Evolutionary conservation across 1,284 basidiomycete genomes (phyloP).

Genomic region (Grifola frondosa): DNA sequence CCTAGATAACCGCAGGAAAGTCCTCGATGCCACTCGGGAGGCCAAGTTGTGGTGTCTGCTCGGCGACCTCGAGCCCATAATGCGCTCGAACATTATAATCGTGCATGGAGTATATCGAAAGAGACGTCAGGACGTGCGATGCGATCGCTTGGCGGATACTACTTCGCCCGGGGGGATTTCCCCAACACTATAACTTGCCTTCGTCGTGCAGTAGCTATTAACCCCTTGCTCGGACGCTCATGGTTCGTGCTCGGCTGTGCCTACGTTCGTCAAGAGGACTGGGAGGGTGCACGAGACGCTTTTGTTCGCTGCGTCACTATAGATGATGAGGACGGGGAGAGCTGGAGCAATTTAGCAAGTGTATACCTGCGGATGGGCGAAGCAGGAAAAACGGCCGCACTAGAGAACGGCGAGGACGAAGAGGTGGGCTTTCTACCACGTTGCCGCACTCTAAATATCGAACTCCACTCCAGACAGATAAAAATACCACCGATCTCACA

Average conservation of each 20-base stretch:
- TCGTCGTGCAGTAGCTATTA: slow-evolving; percentile 78
- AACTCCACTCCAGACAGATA: no score
- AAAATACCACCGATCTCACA: slow-evolving; percentile 10
- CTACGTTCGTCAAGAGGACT: slow-evolving; percentile 76
- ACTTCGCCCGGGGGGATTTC: slow-evolving; percentile 74
- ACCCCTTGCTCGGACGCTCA: slow-evolving; percentile 82
- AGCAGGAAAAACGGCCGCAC: slow-evolving; percentile 22
- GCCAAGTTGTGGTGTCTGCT: slow-evolving; percentile 96
- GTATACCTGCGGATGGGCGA: slow-evolving; percentile 85
- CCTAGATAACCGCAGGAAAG: slow-evolving; percentile 41
- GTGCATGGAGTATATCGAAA: slow-evolving; percentile 83
- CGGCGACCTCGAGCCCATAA: slow-evolving; percentile 84
- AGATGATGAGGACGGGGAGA: slow-evolving; percentile 96
- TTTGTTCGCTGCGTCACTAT: slow-evolving; percentile 87
- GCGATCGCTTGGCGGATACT: slow-evolving; percentile 85
- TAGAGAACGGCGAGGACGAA: slow-evolving; percentile 25
- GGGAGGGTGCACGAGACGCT: slow-evolving; percentile 81
- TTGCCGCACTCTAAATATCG: no score
- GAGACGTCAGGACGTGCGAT: slow-evolving; percentile 85
- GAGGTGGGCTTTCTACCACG: no score
- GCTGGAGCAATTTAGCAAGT: slow-evolving; percentile 97
- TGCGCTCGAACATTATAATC: slow-evolving; percentile 73
- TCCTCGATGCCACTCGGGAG: slow-evolving; percentile 69
- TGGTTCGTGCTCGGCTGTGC: slow-evolving; percentile 98
- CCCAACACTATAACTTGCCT: slow-evolving; percentile 67